Percentiles rank a stretch among this genome's conserved stretches.
These are phyloP conservation scores for Spinacia oleracea DNA, from an alignment of 179 eudicot species.

Conservation along the genomic window DNA sequence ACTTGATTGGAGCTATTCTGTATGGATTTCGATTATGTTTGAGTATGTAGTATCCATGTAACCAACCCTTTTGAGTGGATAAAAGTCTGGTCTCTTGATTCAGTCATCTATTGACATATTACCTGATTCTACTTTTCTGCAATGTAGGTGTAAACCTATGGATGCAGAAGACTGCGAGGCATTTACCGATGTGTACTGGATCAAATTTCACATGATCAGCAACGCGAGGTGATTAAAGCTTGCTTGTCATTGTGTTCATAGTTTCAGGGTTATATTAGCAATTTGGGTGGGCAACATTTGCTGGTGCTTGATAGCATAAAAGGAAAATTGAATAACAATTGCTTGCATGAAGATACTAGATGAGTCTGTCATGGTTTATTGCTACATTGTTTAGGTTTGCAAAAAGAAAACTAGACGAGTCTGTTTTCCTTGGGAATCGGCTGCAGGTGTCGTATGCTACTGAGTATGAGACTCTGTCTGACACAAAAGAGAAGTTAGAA, in stretches of 20 bases:
- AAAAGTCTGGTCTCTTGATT: not conserved
- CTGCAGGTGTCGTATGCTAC: constrained; percentile 85
- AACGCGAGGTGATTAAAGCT: constrained; percentile 63
- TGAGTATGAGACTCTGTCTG: constrained; percentile 65
- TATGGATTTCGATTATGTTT: not conserved
- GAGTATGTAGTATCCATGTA: not conserved
- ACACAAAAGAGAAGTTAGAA: constrained; percentile 85
- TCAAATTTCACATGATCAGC: constrained; percentile 61
- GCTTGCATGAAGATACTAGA: not conserved
- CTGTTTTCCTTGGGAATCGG: constrained; percentile 77
- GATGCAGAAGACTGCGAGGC: constrained; percentile 88
- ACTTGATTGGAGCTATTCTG: not conserved
- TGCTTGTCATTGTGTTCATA: not conserved
- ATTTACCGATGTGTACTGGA: constrained; percentile 89
- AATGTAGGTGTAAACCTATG: constrained; percentile 81
- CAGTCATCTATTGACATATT: not conserved
- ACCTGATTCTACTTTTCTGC: not conserved
- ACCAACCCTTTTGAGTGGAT: not conserved
- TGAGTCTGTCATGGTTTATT: not conserved
- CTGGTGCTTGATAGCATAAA: not conserved
- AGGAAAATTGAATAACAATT: not conserved
- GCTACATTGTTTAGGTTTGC: constrained; percentile 59
- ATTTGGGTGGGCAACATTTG: not conserved
- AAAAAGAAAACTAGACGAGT: constrained; percentile 83
- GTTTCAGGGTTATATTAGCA: not conserved